Percentiles rank a stretch among this genome's conserved stretches.
phyloP scores from a whole-genome alignment of 768 basidiomycete genomes.

The Tulasnella sp. region DNA sequence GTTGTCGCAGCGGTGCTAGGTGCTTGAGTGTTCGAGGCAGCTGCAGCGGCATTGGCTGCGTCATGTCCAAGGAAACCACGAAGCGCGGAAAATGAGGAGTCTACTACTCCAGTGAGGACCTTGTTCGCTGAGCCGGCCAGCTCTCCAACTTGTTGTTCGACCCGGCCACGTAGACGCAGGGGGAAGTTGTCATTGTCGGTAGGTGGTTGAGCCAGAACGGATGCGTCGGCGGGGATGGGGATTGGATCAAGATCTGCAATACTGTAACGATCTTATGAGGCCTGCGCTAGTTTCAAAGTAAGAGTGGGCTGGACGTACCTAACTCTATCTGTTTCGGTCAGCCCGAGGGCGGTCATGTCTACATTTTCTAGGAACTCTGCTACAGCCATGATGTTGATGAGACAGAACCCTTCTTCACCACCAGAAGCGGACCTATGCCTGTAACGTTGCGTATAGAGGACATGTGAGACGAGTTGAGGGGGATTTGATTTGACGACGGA shows the following conservation, averaged over 20 bases:
- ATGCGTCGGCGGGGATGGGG: slow-evolving; percentile 49
- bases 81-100: slow-evolving; percentile 80
- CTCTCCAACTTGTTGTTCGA: slow-evolving; percentile 65
- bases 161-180: slow-evolving; percentile 56
- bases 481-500: slow-evolving; percentile 92
- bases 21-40: slow-evolving; percentile 25
- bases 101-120: slow-evolving; percentile 73
- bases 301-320: slow-evolving; percentile 37
- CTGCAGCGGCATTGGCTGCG: slow-evolving; percentile 20
- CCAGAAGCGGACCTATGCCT: slow-evolving; percentile 43
- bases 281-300: neutral
- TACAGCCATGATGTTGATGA: slow-evolving; percentile 90
- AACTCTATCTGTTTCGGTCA: slow-evolving; percentile 40
- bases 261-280: slow-evolving; percentile 30
- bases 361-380: slow-evolving; percentile 94
- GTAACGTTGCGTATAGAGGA: slow-evolving; percentile 40
- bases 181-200: slow-evolving; percentile 33
- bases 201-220: slow-evolving; percentile 35
- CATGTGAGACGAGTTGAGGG: slow-evolving; percentile 61
- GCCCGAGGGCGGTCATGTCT: slow-evolving; percentile 61
- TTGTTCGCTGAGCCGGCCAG: slow-evolving; percentile 64
- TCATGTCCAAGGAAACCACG: slow-evolving; percentile 49
- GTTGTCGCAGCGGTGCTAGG: slow-evolving; percentile 28
- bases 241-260: slow-evolving; percentile 76
- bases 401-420: slow-evolving; percentile 85